Base-by-base conservation (phyloP, 441 rosid genomes). In the Isatis lusitanica region DNA sequence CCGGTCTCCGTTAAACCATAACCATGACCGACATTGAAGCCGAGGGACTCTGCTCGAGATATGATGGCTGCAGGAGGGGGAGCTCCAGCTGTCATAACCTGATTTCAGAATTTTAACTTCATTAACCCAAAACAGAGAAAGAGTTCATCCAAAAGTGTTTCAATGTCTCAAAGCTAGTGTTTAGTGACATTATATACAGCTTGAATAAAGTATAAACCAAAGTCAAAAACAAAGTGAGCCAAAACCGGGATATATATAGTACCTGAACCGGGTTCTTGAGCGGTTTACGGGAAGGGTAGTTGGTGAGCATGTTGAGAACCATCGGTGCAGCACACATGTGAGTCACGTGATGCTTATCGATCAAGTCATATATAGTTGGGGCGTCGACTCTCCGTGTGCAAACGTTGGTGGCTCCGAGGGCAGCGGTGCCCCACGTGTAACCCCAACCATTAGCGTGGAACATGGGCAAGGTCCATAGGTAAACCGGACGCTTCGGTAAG, bases 261-360 rank as follows among this genome's bases (percentile, higher is more conserved):
- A 87, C 80, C 10, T 78, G 66, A 30, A 87, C 84, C 12, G 79
- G 85, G 21, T 48, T 70, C 36, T 61, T 62, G 1, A 85, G 75
- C 4, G 78, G 80, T 72, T 75, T 33, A 7, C 50, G 52, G 5
- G 77, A 36, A 0, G 78, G 21, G 12, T 69, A 73, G 33, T 80
- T 81, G 1, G 86, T 79, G 6, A 83, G 71, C 89, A 85, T 87
- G 82, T 87, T 87, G 65, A 87, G 89, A 52, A 87, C 85, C 66
- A 85, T 81, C 0, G 90, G 92, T 4, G 88, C 90, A 5, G 80
- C 90, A 58, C 92, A 87, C 88, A 87, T 85, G 79, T 87, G 92
- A 15, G 90, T 85, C 5, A 87, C 90, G 5, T 71, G 47, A 58
- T 85, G 86, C 57, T 59, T 53, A 11, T 74, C 62, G 17, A 85